Evolutionary conservation across 208 protist genomes (phyloP).

Genomic region (Wallacemonas sp.): DNA sequence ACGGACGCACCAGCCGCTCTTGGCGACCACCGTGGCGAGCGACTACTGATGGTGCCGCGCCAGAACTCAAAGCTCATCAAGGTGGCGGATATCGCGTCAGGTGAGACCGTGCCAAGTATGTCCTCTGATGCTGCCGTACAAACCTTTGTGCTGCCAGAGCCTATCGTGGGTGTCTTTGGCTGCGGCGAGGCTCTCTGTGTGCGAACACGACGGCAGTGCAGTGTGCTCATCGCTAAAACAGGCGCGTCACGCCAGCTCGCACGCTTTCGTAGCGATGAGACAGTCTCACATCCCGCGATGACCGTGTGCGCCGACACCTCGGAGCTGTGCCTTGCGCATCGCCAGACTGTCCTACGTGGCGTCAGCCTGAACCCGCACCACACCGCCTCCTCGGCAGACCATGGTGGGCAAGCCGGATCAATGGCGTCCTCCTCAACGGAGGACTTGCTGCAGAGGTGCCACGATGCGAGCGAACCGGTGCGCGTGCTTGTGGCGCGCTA

Average conservation of each 20-base stretch:
- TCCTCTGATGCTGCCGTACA: slow-evolving; percentile 13
- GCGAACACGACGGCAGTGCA: slow-evolving; percentile 65
- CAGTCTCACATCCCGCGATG: neutral
- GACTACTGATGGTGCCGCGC: slow-evolving; percentile 1
- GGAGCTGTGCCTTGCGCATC: slow-evolving; percentile 8
- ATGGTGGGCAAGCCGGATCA: no score
- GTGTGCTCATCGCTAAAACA: slow-evolving; percentile 50
- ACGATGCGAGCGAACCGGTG: slow-evolving; percentile 19
- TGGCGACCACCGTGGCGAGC: no score
- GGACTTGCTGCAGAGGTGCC: slow-evolving; percentile 14
- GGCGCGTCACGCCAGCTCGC: slow-evolving; percentile 62
- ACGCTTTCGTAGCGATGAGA: slow-evolving; percentile 26
- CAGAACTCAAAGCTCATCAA: slow-evolving; percentile 5
- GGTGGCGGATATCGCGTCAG: slow-evolving; percentile 30
- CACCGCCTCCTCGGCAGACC: neutral
- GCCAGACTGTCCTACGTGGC: neutral
- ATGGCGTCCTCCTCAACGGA: no score
- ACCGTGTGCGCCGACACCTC: slow-evolving; percentile 1
- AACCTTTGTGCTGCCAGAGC: slow-evolving; percentile 53
- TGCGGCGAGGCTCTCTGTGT: slow-evolving; percentile 57
- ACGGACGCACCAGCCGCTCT: neutral
- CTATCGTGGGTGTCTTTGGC: slow-evolving; percentile 34
- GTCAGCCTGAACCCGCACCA: neutral
- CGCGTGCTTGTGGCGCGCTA: slow-evolving; percentile 45
- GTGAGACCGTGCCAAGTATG: slow-evolving; percentile 12